phyloP scores from a whole-genome alignment of 2,329 filamentous ascomycete species.

The Chrysosphaeria jannelii region DNA sequence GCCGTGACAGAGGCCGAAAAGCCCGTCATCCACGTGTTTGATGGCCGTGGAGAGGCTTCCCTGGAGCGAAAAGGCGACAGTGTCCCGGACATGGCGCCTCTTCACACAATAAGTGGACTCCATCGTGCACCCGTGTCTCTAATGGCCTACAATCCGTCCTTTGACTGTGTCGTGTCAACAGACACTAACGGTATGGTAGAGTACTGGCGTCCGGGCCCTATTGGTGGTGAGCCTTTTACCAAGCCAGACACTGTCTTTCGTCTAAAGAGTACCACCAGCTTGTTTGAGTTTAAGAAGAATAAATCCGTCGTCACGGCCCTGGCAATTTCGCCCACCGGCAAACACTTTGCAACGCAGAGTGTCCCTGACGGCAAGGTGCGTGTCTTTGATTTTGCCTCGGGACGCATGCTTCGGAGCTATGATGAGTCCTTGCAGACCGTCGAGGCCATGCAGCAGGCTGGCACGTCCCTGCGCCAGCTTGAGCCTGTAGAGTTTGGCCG shows the following conservation, averaged over 20 bases:
- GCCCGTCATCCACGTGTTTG: slow-evolving; percentile 52
- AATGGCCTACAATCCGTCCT: slow-evolving; percentile 70
- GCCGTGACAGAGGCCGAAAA: slow-evolving; percentile 53
- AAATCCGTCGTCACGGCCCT: slow-evolving; percentile 62
- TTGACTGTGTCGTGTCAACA: slow-evolving; percentile 69
- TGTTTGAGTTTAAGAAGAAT: slow-evolving; percentile 92
- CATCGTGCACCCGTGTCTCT: slow-evolving; percentile 56
- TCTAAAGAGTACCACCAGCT: slow-evolving; percentile 74
- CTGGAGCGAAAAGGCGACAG: no score
- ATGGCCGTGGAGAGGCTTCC: slow-evolving; percentile 52
- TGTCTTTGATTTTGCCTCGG: slow-evolving; percentile 73
- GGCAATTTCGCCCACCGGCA: slow-evolving; percentile 59
- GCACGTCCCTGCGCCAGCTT: slow-evolving; percentile 48
- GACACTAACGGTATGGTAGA: slow-evolving; percentile 86
- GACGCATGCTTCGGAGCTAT: slow-evolving; percentile 71
- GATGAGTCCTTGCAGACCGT: slow-evolving; percentile 78
- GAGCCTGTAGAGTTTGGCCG: slow-evolving; percentile 84
- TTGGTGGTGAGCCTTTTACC: slow-evolving; percentile 24
- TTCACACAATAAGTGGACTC: slow-evolving; percentile 52
- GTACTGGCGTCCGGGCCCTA: slow-evolving; percentile 64
- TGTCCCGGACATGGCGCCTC: slow-evolving; percentile 12
- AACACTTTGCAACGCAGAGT: slow-evolving; percentile 67
- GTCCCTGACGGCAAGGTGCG: slow-evolving; percentile 82
- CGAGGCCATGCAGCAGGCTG: slow-evolving; percentile 88
- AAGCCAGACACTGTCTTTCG: slow-evolving; percentile 81